Percentiles rank a stretch among this genome's conserved stretches.
These are phyloP conservation scores for Mollisiaceae sp. DNA, from an alignment of 2,329 filamentous ascomycete genomes.

Conservation along the genomic window DNA sequence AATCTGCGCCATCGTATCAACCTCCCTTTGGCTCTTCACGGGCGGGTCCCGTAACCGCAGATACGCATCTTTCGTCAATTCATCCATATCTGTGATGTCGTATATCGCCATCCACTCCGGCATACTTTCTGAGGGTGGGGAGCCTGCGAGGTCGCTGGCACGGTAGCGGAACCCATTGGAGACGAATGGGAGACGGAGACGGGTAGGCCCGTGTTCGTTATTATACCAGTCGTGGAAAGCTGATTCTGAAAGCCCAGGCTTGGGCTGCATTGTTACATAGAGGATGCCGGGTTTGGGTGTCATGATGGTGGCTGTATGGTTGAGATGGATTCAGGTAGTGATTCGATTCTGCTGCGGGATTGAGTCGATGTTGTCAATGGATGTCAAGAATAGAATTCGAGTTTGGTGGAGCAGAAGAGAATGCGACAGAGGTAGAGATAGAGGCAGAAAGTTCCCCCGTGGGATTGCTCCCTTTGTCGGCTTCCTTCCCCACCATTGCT, in stretches of 20 bases:
- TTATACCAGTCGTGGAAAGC: slow-evolving; percentile 95
- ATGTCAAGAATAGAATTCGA: not conserved
- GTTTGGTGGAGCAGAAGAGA: not conserved
- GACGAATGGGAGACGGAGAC: slow-evolving; percentile 76
- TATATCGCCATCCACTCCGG: slow-evolving; percentile 82
- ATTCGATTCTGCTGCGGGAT: not conserved
- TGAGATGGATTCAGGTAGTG: not conserved
- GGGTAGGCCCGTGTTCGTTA: slow-evolving; percentile 86
- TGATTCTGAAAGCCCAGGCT: slow-evolving; percentile 60
- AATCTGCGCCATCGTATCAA: slow-evolving; percentile 66
- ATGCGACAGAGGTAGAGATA: not conserved
- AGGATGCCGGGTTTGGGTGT: slow-evolving; percentile 62
- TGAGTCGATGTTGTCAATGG: not conserved
- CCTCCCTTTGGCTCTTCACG: slow-evolving; percentile 62
- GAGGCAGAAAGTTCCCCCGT: not conserved
- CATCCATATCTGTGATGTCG: slow-evolving; percentile 77
- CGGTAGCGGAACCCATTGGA: slow-evolving; percentile 80
- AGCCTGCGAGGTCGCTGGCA: slow-evolving; percentile 61
- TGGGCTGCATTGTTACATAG: slow-evolving; percentile 86
- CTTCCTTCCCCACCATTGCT: slow-evolving; percentile 5
- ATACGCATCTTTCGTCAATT: slow-evolving; percentile 74
- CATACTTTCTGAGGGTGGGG: slow-evolving; percentile 41
- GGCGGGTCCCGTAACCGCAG: slow-evolving; percentile 63
- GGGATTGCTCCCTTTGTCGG: not conserved
- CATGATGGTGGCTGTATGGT: slow-evolving; percentile 17